Evolutionary conservation across 805 yeast species (phyloP).

Genomic region (Myxozyma vanderwaltii): DNA sequence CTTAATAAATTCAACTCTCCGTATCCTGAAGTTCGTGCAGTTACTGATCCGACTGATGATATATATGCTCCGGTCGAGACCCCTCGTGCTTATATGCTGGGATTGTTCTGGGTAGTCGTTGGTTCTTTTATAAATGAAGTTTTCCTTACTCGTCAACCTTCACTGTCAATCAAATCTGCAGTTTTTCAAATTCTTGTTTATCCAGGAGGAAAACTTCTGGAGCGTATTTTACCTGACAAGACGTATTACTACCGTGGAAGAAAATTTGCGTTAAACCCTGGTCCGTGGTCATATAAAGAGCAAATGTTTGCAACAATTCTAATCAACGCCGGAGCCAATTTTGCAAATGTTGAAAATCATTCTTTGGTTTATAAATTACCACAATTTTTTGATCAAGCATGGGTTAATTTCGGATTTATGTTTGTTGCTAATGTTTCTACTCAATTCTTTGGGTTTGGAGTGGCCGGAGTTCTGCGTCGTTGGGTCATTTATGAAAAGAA

Average conservation of each 20-base stretch:
- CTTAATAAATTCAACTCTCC: conserved; percentile 42
- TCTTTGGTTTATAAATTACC: conserved; percentile 36
- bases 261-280: conserved; percentile 54
- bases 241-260: conserved; percentile 39
- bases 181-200: conserved; percentile 66
- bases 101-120: conserved; percentile 53
- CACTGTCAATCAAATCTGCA: conserved; percentile 58
- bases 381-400: conserved; percentile 41
- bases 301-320: conserved; percentile 60
- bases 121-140: conserved; percentile 61
- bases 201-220: conserved; percentile 54
- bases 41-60: conserved; percentile 45
- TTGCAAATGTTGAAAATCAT: conserved; percentile 49
- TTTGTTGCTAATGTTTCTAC: conserved; percentile 55
- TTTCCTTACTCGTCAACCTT: conserved; percentile 62
- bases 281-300: conserved; percentile 62
- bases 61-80: conserved; percentile 51
- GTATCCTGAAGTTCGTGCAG: conserved; percentile 62
- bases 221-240: conserved; percentile 18
- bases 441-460: conserved; percentile 65
- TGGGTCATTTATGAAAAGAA: conserved; percentile 58
- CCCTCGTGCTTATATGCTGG: conserved; percentile 55
- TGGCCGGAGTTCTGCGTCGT: conserved; percentile 43
- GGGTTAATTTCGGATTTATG: conserved; percentile 52
- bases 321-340: conserved; percentile 26